Evolutionary conservation across 2,329 filamentous ascomycete species (phyloP), one percentile per base, ranked within the genome.

Genomic region (Sphaceloma murrayae): DNA sequence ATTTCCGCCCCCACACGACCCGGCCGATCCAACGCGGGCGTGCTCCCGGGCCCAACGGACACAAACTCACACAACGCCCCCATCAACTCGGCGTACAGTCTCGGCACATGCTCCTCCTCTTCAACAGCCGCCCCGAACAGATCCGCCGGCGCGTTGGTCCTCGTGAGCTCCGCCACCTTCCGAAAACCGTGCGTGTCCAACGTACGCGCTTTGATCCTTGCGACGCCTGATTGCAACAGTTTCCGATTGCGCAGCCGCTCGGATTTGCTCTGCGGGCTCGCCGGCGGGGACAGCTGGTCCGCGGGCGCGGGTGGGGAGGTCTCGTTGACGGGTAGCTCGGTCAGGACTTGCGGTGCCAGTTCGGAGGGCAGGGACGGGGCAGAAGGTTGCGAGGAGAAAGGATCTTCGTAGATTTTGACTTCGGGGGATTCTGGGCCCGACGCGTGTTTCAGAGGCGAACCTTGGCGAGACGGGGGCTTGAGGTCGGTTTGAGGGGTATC

Each of bases 181-280:
- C 83, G 76, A 69, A 88, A 86, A 46, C 83, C 83, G 56, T 87
- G 82, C 3, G 84, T 82, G 56, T 88, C 84, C n/a, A 89, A 73
- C 1, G 77, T 77, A 54, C 77, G 77, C 21, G 75, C 71, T 52
- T 78, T 78, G 53, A 88, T 80, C 51, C 83, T 82, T 42, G 77
- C 68, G 52, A 88, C 83, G 39, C 81, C 84, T 53, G 82, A 87
- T 22, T 80, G 75, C 4, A 89, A 70, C 17, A 88, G 67, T 33
- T 80, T 75, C 5, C 59, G 64, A 50, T 62, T 69, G 51, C 63
- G 67, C 46, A 61, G 57, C 29, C 59, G 65, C 56, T 65, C 63
- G n/a, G 61, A 54, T 42, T 58, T 65, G 52, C 57, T 62, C 54
- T 56, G 65, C 4, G 49, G 49, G 10, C 38, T 42, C 13, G 34